Evolutionary conservation across 2,329 filamentous ascomycete genomes (phyloP).

Genomic region (Arthroderma sp.): DNA sequence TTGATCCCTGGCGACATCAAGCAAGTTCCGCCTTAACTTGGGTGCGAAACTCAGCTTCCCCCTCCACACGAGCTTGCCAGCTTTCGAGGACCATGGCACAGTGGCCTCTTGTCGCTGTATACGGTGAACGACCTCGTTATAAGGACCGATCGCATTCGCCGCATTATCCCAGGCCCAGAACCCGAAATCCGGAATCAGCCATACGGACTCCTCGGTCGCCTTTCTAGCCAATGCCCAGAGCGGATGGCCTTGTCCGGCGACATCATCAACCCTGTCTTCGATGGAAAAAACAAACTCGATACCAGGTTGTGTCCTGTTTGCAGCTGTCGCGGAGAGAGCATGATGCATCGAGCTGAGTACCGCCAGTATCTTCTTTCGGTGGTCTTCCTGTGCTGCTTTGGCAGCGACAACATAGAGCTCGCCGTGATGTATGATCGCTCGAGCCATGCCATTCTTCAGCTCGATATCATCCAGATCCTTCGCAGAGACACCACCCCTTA

Average conservation of each 20-base stretch:
- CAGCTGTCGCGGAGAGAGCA: conserved; percentile 32
- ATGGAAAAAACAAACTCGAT: conserved; percentile 36
- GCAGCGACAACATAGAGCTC: conserved; percentile 24
- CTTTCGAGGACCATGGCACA: conserved; percentile 26
- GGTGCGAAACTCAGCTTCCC: conserved; percentile 35
- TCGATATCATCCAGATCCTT: conserved; percentile 22
- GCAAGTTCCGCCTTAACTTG: conserved; percentile 30
- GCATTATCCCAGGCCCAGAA: conserved; percentile 39
- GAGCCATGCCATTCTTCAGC: conserved; percentile 25
- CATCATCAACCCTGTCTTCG: conserved; percentile 35
- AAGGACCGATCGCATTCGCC: conserved; percentile 26
- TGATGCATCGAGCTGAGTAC: conserved; percentile 39
- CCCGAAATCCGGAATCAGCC: conserved; percentile 43
- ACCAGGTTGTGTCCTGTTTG: conserved; percentile 23
- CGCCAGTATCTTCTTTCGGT: conserved; percentile 30
- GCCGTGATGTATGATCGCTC: conserved; percentile 24
- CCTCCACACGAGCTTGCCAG: conserved; percentile 38
- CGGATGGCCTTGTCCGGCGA: conserved; percentile 24
- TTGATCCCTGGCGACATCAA: conserved; percentile 30
- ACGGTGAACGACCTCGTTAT: conserved; percentile 26
- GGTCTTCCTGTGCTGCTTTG: conserved; percentile 26
- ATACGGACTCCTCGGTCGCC: conserved; percentile 32
- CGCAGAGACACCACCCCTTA: conserved; percentile 17
- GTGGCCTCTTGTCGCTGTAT: conserved; percentile 17
- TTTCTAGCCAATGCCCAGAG: conserved; percentile 36